Evolutionary conservation across 225 moss, liverwort and hornwort genomes (phyloP).

Genomic region (Physcomitrellopsis africana): DNA sequence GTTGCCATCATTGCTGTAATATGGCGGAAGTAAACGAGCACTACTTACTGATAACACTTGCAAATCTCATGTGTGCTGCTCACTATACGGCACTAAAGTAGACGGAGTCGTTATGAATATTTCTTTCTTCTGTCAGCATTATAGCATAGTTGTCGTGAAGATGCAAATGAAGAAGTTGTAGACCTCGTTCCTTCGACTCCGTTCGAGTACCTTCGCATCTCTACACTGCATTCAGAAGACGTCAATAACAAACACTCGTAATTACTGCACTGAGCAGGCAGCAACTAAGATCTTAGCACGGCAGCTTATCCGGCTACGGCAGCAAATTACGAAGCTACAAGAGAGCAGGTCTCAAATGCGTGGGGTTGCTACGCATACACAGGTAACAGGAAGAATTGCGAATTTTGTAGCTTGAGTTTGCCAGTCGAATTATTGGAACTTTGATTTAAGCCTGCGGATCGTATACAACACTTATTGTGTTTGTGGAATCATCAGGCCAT

Average conservation of each 20-base stretch:
- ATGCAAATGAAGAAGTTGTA: no score
- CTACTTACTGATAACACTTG: no score
- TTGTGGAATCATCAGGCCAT: constrained; percentile 50
- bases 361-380: constrained; percentile 76
- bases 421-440: not conserved
- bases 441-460: not conserved
- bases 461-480: not conserved
- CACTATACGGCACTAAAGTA: no score
- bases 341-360: constrained; percentile 78
- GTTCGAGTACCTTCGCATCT: no score
- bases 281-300: constrained; percentile 75
- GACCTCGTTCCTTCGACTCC: no score
- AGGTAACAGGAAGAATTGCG: constrained; percentile 38
- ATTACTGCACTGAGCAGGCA: constrained; percentile 35
- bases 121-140: no score
- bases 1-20: no score
- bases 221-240: no score
- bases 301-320: constrained; percentile 67
- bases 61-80: no score
- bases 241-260: not conserved
- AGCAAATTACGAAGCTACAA: constrained; percentile 71
- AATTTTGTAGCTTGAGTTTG: not conserved
- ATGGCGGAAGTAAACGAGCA: no score
- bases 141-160: no score
- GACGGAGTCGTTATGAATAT: no score